Base-by-base conservation (phyloP, 148 eudicot species). In the Persicaria maculosa region DNA sequence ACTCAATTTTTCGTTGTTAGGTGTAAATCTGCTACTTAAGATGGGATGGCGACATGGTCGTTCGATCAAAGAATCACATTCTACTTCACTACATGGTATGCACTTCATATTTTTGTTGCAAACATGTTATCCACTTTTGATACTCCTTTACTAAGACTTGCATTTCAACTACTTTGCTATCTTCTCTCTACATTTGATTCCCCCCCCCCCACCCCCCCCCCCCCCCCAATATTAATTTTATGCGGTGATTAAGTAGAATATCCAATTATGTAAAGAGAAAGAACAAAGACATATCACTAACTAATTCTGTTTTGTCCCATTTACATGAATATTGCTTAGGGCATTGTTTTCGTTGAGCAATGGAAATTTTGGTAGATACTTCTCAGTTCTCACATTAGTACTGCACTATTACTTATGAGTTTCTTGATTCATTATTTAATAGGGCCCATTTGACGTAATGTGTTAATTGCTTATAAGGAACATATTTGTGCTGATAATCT, bases 41-140 rank as follows among this genome's bases (percentile, higher is more conserved):
- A 95, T 95, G 98, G 98, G 98, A 79, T 95, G 98, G 97, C 86
- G 96, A 54, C 98, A 80, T 70, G 98, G 98, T 71, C 89, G 86
- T 71, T 86, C 96, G 31, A 87, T 95, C 80, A 90, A 84, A 80
- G 93, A 86, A 77, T 85, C 89, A 44, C 81, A 78, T 25, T 55
- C 84, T 52, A 80, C 79, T 81, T 83, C 92, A 20, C 77, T 82
- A 72, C 76, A 92, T 74, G 97, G 98, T 95, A 92, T 79, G 84
- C 71, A 72, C 46, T 82, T 65, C 74, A 54, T 36, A 19, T 72
- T 73, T 10, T 8, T 54, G 15, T 50, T 22, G 36, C 50, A 16
- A 19, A 46, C 40, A 9, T 14, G 40, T 25, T 52, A 8, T 40
- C 45, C 50, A 44, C 20, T 45, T 71, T 11, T 69, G 22, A 55